These are phyloP conservation scores for Chloris gayana DNA, from an alignment of 176 grass and related monocot genomes.

Conservation along the genomic window DNA sequence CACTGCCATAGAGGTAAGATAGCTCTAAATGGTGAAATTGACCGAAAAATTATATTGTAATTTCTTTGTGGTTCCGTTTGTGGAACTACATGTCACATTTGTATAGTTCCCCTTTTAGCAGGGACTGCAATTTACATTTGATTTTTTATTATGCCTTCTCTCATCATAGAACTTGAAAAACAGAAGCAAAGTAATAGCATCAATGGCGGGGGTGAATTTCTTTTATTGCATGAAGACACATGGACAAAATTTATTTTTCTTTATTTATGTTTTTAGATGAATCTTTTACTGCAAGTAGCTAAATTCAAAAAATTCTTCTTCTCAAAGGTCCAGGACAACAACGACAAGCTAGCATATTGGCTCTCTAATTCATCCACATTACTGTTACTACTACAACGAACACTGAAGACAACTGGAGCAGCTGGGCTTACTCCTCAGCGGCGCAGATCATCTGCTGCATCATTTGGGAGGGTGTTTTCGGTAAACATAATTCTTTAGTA, in stretches of 20 bases:
- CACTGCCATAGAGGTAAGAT: slow-evolving; percentile 87
- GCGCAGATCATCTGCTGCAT: slow-evolving; percentile 78
- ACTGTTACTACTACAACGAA: slow-evolving; percentile 90
- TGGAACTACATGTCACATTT: slow-evolving; percentile 2
- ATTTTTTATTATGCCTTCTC: slow-evolving; percentile 17
- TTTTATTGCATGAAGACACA: slow-evolving; percentile 7
- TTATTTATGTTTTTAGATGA: slow-evolving; percentile 1
- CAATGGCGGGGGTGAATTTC: slow-evolving; percentile 11
- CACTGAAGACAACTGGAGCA: slow-evolving; percentile 84
- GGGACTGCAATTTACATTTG: slow-evolving; percentile 14
- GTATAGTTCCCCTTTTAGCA: slow-evolving; percentile 3
- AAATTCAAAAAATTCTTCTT: slow-evolving; percentile 38
- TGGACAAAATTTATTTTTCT: slow-evolving; percentile 12
- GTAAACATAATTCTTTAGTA: slow-evolving; percentile 43
- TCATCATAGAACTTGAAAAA: slow-evolving; percentile 20
- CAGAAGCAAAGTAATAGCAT: slow-evolving; percentile 10
- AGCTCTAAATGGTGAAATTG: not conserved
- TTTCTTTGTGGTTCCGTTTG: not conserved
- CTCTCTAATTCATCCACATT: slow-evolving; percentile 95
- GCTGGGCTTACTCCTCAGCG: slow-evolving; percentile 86
- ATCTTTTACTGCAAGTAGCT: slow-evolving; percentile 7
- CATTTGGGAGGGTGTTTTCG: slow-evolving; percentile 90
- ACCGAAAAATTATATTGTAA: not conserved
- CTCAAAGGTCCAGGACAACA: slow-evolving; percentile 77
- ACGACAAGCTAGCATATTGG: slow-evolving; percentile 90